phyloP scores from a whole-genome alignment of 176 grass and related monocot species.

The Pharus latifolius region DNA sequence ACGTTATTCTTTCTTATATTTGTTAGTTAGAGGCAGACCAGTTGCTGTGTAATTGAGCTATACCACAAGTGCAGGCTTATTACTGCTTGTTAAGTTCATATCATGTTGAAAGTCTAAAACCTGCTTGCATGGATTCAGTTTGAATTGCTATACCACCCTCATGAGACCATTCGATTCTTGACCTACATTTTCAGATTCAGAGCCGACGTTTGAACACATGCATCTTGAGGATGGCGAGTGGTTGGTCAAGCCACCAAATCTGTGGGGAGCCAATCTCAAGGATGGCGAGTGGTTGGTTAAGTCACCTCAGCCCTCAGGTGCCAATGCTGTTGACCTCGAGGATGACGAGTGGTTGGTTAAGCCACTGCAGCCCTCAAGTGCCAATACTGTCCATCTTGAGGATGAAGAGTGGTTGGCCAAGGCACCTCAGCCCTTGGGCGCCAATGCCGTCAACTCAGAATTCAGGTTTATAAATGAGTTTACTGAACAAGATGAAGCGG shows the following conservation, averaged over 20 bases:
- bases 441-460: conserved; percentile 7
- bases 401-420: no score
- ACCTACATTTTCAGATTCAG: conserved; percentile 21
- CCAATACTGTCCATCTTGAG: no score
- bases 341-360: conserved; percentile 35
- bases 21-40: background rate
- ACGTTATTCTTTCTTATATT: background rate
- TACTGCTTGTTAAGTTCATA: background rate
- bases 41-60: background rate
- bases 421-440: no score
- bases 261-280: background rate
- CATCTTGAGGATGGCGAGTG: conserved; percentile 42
- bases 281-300: conserved; percentile 32
- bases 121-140: background rate
- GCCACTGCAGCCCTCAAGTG: conserved; percentile 1
- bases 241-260: conserved; percentile 21
- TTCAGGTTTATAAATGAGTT: conserved; percentile 18
- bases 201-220: conserved; percentile 14
- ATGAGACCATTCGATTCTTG: background rate
- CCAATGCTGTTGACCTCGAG: conserved; percentile 11
- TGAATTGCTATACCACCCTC: background rate
- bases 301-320: background rate
- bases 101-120: background rate
- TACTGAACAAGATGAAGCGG: background rate
- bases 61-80: background rate